Evolutionary conservation across 495 filamentous ascomycete species (phyloP), one percentile per base, ranked within the genome.

Genomic region (Aspergillus steynii): DNA sequence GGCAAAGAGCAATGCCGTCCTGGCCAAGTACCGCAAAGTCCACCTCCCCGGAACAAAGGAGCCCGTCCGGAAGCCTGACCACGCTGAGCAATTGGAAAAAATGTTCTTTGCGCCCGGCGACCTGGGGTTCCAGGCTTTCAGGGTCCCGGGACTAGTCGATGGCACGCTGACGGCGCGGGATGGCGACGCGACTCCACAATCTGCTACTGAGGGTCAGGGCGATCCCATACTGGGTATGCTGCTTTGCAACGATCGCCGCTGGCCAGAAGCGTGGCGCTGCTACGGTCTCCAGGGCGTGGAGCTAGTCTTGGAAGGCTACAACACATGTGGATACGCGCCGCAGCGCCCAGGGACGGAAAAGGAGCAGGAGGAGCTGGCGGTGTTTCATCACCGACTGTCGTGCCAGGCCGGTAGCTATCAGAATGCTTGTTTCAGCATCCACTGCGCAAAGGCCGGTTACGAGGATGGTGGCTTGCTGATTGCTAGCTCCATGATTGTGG

Each of bases 141-240:
- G 80, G 28, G 76, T 70, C 2, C 77, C 79, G 12, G 74, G 70
- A n/a, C 65, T 83, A 28, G 58, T 20, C 20, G 20, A 20, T 20
- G 20, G 20, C 20, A 20, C 20, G 20, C 20, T 20, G 20, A 20
- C 20, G 20, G 20, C 20, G 20, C 20, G 20, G 20, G 20, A 20
- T 20, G 20, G 20, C 20, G 20, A 20, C 20, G 20, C 20, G 20
- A 20, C 20, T 20, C 20, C 20, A 20, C 20, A 20, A 20, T 20
- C 20, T 20, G 20, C 56, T 45, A 60, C 66, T 10, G 59, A 53
- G n/a, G 77, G 71, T 15, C 69, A 71, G 55, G 75, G 76, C 8
- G 79, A 82, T 64, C 79, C 80, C 2, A 78, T 83, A 32, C 48
- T 81, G 29, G 80, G 80, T 2, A 81, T 83, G 78, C 68, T 83